phyloP scores from a whole-genome alignment of 2,329 filamentous ascomycete species.

The Herpotrichia juniperi region DNA sequence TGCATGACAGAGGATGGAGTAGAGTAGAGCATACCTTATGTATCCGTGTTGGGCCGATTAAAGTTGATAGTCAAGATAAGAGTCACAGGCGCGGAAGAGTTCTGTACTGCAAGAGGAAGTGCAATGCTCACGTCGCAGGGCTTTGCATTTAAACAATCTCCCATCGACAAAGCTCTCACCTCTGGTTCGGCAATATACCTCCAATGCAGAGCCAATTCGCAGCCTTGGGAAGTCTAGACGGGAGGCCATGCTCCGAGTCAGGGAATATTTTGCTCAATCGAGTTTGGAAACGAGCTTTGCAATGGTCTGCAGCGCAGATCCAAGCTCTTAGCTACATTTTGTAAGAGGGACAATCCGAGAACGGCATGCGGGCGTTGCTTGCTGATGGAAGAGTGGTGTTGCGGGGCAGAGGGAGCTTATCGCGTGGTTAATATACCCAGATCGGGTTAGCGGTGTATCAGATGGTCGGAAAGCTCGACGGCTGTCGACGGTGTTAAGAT shows the following conservation, averaged over 20 bases:
- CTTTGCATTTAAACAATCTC: conserved; percentile 6
- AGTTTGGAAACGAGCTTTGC: conserved; percentile 4
- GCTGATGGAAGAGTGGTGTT: conserved; percentile 13
- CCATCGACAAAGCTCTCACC: neutral
- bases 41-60: neutral
- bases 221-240: neutral
- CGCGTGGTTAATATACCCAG: conserved; percentile 10
- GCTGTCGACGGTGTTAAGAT: neutral
- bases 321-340: conserved; percentile 11
- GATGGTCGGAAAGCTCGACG: neutral
- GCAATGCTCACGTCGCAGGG: conserved; percentile 9
- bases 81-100: neutral
- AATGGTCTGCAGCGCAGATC: conserved; percentile 3
- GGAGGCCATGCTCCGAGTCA: neutral
- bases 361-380: conserved; percentile 7
- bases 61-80: conserved; percentile 10
- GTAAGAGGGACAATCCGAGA: conserved; percentile 5
- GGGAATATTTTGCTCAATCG: conserved; percentile 10
- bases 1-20: neutral
- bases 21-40: neutral
- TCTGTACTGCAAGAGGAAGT: conserved; percentile 7
- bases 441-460: conserved; percentile 3
- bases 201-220: neutral
- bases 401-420: conserved; percentile 12
- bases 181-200: neutral